phyloP scores from a whole-genome alignment of 164 flowering plant genomes.

The Sedum album region DNA sequence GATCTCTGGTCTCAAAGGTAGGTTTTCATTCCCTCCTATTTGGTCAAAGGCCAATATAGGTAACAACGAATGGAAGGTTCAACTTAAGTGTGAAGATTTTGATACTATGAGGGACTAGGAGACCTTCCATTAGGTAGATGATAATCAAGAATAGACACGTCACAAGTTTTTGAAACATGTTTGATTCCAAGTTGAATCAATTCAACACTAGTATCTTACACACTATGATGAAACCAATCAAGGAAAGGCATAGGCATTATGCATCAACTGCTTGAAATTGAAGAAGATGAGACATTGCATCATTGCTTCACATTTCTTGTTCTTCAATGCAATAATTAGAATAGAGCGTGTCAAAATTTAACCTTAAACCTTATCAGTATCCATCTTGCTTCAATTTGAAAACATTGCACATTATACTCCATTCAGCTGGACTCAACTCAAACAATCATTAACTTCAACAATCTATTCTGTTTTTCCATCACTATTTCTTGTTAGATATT shows the following conservation, averaged over 20 bases:
- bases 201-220: background rate
- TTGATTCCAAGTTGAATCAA: background rate
- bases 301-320: background rate
- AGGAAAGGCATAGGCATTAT: background rate
- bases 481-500: no score
- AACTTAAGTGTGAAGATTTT: background rate
- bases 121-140: background rate
- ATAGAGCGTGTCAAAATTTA: background rate
- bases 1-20: no score
- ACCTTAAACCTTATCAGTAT: no score
- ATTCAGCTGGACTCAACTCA: no score
- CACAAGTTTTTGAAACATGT: background rate
- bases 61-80: background rate
- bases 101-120: background rate
- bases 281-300: background rate
- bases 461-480: no score
- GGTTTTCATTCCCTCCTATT: no score
- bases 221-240: background rate
- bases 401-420: no score
- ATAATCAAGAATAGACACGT: background rate
- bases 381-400: no score
- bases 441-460: no score
- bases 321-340: background rate
- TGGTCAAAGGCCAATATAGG: background rate
- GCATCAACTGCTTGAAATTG: background rate